A percentile compares a stretch with the other conserved stretches of the same genome.
phyloP scores from a whole-genome alignment of 805 yeast genomes.

The Komagataella kurtzmanii region DNA sequence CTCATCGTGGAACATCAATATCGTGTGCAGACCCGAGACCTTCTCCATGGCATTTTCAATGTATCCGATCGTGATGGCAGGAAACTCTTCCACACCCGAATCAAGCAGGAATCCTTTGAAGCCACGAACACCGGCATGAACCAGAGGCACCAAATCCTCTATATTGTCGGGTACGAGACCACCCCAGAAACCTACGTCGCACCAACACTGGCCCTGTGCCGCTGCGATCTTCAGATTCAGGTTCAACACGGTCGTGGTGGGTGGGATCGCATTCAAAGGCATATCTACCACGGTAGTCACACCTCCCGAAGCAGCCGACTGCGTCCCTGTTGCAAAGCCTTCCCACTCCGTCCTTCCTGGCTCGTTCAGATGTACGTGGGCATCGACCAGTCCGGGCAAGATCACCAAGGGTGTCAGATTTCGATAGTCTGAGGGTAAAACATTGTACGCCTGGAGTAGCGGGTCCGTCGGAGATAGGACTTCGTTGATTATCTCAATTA shows the following conservation, averaged over 20 bases:
- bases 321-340: slow-evolving; percentile 93
- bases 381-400: slow-evolving; percentile 85
- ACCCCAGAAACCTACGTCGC: slow-evolving; percentile 94
- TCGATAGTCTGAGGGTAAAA: slow-evolving; percentile 25
- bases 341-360: slow-evolving; percentile 99
- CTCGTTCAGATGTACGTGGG: slow-evolving; percentile 91
- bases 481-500: slow-evolving; percentile 33
- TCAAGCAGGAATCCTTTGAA: slow-evolving; percentile 89
- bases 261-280: slow-evolving; percentile 95
- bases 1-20: slow-evolving; percentile 90
- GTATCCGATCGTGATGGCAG: slow-evolving; percentile 56
- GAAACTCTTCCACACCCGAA: slow-evolving; percentile 94
- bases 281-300: slow-evolving; percentile 92
- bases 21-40: slow-evolving; percentile 50
- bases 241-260: slow-evolving; percentile 76
- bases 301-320: slow-evolving; percentile 91
- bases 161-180: slow-evolving; percentile 78
- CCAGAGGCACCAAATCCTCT: slow-evolving; percentile 56
- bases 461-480: slow-evolving; percentile 26
- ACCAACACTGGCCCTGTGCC: slow-evolving; percentile 76
- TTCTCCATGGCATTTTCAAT: slow-evolving; percentile 52
- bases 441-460: slow-evolving; percentile 26
- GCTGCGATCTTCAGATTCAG: slow-evolving; percentile 66
- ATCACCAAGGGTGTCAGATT: slow-evolving; percentile 51
- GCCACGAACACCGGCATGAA: slow-evolving; percentile 82